A percentile compares a stretch with the other conserved stretches of the same genome.
Evolutionary conservation across 2,329 filamentous ascomycete species (phyloP).

Genomic region (Aspergillus fumigatus): DNA sequence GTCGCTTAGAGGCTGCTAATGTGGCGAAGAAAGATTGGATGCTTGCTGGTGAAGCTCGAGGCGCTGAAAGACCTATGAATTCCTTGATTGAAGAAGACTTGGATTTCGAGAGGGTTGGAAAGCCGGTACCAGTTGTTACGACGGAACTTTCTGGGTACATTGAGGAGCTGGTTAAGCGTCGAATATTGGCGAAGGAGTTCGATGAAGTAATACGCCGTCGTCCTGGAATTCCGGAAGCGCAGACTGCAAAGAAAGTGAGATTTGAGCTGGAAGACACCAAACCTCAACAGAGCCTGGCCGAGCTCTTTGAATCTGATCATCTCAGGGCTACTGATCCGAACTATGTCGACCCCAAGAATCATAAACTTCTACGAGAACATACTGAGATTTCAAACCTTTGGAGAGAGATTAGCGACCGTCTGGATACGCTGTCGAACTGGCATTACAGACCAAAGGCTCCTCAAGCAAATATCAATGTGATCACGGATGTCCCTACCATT

Average conservation of each 20-base stretch:
- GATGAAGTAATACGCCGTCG: constrained; percentile 83
- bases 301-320: constrained; percentile 92
- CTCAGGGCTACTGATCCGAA: constrained; percentile 71
- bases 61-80: constrained; percentile 77
- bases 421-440: constrained; percentile 88
- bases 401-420: constrained; percentile 71
- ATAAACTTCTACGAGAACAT: constrained; percentile 77
- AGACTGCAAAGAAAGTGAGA: constrained; percentile 63
- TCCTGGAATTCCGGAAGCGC: constrained; percentile 65
- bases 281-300: constrained; percentile 78
- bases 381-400: constrained; percentile 77
- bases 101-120: constrained; percentile 92
- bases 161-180: constrained; percentile 87
- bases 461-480: constrained; percentile 75
- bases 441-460: constrained; percentile 90
- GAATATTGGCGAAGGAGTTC: constrained; percentile 85
- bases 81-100: constrained; percentile 91
- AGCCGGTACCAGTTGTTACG: constrained; percentile 90
- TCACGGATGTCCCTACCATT: constrained; percentile 86
- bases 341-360: constrained; percentile 75
- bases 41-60: constrained; percentile 79
- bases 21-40: constrained; percentile 91
- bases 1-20: constrained; percentile 80
- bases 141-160: constrained; percentile 86
- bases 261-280: constrained; percentile 84